phyloP scores from a whole-genome alignment of 1,139 yeast genomes.

The Zygosaccharomyces pseudobailii region DNA sequence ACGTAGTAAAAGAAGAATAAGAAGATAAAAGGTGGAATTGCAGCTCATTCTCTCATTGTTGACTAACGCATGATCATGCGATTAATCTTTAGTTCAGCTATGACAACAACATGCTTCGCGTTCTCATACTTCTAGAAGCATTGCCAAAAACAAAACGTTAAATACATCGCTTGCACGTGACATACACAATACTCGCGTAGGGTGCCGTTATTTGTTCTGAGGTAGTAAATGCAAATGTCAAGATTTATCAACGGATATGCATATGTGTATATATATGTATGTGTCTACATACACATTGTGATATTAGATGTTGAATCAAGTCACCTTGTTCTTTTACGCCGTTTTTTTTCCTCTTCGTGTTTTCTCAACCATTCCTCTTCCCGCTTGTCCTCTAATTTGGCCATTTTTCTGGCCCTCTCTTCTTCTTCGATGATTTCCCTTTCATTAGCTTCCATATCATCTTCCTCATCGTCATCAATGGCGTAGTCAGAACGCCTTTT shows the following conservation, averaged over 20 bases:
- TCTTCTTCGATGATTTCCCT: slow-evolving; percentile 83
- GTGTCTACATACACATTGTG: too few relatives aligned
- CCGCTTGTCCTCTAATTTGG: slow-evolving; percentile 58
- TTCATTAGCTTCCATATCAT: slow-evolving; percentile 94
- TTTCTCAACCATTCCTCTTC: slow-evolving; percentile 58
- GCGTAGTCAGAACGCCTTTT: slow-evolving; percentile 44
- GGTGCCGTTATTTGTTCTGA: too few relatives aligned
- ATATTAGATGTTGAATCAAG: too few relatives aligned
- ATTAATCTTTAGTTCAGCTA: too few relatives aligned
- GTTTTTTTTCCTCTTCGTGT: slow-evolving; percentile 40
- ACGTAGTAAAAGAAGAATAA: too few relatives aligned
- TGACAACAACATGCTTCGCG: too few relatives aligned
- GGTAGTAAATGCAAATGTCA: not conserved
- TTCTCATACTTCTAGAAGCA: too few relatives aligned
- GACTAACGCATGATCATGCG: too few relatives aligned
- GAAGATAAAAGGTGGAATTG: too few relatives aligned
- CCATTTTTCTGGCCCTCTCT: slow-evolving; percentile 53
- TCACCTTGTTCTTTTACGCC: slow-evolving; percentile 12
- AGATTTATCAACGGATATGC: not conserved
- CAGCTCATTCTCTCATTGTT: too few relatives aligned
- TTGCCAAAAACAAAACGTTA: not conserved
- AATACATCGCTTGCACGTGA: not conserved
- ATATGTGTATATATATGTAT: too few relatives aligned
- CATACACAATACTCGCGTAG: too few relatives aligned
- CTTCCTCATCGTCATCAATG: slow-evolving; percentile 41